phyloP scores from a whole-genome alignment of 2,329 filamentous ascomycete species.

The Stagonosporopsis cucurbitacearum region DNA sequence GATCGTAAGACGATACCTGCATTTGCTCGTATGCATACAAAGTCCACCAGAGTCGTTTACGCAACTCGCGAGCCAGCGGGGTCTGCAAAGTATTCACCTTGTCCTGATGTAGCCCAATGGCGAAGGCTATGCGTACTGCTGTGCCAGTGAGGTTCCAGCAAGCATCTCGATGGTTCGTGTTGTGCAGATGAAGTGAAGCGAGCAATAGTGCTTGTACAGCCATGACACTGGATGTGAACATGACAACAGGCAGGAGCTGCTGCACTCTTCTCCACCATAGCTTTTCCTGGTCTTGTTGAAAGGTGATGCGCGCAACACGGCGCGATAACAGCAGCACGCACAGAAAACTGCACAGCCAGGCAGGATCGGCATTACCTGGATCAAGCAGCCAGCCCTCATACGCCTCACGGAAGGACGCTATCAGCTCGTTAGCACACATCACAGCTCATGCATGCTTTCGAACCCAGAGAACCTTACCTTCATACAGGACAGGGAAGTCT shows the following conservation, averaged over 20 bases:
- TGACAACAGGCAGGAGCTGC: constrained; percentile 50
- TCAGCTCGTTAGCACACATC: neutral
- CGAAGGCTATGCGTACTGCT: constrained; percentile 53
- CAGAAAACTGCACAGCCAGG: constrained; percentile 53
- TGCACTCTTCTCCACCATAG: constrained; percentile 53
- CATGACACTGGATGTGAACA: constrained; percentile 52
- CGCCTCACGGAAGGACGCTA: constrained; percentile 49
- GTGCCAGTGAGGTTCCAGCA: constrained; percentile 55
- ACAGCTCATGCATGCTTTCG: neutral
- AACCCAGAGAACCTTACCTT: constrained; percentile 29
- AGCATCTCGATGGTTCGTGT: constrained; percentile 54
- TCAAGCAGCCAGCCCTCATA: constrained; percentile 47
- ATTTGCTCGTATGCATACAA: constrained; percentile 58
- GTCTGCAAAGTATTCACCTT: constrained; percentile 45
- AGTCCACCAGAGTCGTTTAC: constrained; percentile 61
- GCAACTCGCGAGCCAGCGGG: constrained; percentile 52
- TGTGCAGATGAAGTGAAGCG: constrained; percentile 54
- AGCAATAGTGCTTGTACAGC: constrained; percentile 54
- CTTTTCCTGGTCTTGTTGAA: constrained; percentile 50
- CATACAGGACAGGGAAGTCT: constrained; percentile 54
- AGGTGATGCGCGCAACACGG: constrained; percentile 41
- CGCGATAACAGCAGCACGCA: constrained; percentile 52
- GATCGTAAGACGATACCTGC: constrained; percentile 54
- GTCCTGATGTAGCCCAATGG: constrained; percentile 55
- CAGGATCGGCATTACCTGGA: constrained; percentile 44